Evolutionary conservation across 805 yeast species (phyloP).

Genomic region (Kuraishia borneana): DNA sequence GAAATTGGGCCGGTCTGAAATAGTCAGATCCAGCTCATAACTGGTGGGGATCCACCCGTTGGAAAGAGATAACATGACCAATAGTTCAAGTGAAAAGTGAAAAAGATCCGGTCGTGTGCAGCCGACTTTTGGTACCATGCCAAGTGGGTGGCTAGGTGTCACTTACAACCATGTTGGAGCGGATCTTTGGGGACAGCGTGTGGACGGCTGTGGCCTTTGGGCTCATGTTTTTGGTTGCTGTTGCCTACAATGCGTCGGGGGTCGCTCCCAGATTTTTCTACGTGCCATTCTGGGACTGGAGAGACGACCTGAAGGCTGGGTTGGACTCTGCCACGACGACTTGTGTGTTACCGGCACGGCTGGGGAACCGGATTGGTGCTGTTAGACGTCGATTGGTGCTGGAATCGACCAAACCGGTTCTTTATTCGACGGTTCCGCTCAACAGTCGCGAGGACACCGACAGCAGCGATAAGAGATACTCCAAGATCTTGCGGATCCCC

Average conservation of each 20-base stretch:
- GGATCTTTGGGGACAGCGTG: no score
- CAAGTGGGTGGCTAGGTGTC: no score
- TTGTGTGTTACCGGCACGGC: conserved; percentile 1
- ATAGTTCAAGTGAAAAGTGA: no score
- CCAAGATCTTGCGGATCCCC: conserved; percentile 13
- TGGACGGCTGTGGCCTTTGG: no score
- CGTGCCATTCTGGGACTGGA: conserved; percentile 16
- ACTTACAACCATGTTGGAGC: no score
- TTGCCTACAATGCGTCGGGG: background rate
- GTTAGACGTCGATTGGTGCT: conserved; percentile 19
- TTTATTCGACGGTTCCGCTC: conserved; percentile 22
- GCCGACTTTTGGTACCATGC: no score
- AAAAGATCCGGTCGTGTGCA: no score
- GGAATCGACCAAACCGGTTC: conserved; percentile 18
- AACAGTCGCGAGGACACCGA: conserved; percentile 9
- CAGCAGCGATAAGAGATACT: conserved; percentile 5
- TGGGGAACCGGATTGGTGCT: conserved; percentile 17
- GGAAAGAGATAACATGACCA: background rate
- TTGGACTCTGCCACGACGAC: background rate
- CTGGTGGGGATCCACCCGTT: background rate
- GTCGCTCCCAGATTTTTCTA: background rate
- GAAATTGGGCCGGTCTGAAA: conserved; percentile 1
- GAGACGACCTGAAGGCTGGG: background rate
- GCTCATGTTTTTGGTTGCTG: no score
- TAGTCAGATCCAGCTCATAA: background rate